Percentiles rank a stretch among this genome's conserved stretches.
phyloP scores from a whole-genome alignment of 306 rosid genomes.

The Chamaecrista fasciculata region DNA sequence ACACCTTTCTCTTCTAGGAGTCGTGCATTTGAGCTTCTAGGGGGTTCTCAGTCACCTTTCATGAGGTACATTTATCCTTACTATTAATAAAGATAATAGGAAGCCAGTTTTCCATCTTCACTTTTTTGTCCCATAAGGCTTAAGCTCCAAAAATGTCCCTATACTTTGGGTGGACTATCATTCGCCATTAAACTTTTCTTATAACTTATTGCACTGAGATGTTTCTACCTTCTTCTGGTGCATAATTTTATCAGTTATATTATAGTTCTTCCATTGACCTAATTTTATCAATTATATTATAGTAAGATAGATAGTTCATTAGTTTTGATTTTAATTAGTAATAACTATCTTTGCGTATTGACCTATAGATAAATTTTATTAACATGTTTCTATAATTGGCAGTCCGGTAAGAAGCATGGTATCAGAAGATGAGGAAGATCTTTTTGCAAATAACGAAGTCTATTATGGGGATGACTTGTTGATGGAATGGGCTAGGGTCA shows the following conservation, averaged over 20 bases:
- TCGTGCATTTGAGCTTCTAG: conserved; percentile 46
- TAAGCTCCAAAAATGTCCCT: not conserved
- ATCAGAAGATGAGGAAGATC: conserved; percentile 74
- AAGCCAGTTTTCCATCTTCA: not conserved
- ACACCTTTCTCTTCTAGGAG: conserved; percentile 41
- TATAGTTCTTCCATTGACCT: conserved; percentile 5
- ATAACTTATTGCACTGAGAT: conserved; percentile 10
- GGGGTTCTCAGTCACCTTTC: conserved; percentile 74
- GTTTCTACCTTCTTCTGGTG: conserved; percentile 3
- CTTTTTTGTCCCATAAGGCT: not conserved
- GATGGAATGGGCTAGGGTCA: conserved; percentile 91
- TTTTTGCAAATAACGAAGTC: conserved; percentile 51
- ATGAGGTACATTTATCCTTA: conserved; percentile 53
- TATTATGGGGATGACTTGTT: conserved; percentile 55
- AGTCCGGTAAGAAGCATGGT: conserved; percentile 86
- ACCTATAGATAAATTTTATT: conserved; percentile 32
- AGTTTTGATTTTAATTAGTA: conserved; percentile 12
- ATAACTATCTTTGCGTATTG: not conserved
- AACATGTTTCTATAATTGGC: conserved; percentile 60
- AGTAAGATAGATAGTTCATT: conserved; percentile 12
- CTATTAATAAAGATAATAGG: not conserved
- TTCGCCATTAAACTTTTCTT: conserved; percentile 1
- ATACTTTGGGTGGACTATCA: not conserved
- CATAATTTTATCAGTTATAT: not conserved
- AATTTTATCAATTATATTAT: not conserved